Percentiles rank a stretch among this genome's conserved stretches.
Conservation (phyloP, 371 early-diverging fungal genomes). For the Coemansia sp. region DNA sequence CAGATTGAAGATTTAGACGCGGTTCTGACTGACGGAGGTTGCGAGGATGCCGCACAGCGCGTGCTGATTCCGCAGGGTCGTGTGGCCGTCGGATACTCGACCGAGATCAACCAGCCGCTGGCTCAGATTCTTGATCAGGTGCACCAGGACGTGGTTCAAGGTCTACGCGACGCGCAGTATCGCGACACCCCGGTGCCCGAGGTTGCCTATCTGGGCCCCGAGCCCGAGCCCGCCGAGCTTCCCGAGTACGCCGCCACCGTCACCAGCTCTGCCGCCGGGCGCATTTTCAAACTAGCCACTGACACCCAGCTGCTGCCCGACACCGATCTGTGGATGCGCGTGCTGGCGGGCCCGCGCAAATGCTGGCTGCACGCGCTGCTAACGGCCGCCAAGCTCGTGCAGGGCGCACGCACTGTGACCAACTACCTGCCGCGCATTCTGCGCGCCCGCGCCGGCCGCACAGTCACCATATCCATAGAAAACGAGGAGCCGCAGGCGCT, state of each 20-base stretch:
- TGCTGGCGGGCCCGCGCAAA: constrained; percentile 66
- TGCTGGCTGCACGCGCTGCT: constrained; percentile 85
- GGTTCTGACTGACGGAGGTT: constrained; percentile 59
- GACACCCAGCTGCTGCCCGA: constrained; percentile 56
- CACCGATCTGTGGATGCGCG: constrained; percentile 67
- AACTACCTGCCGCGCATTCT: constrained; percentile 81
- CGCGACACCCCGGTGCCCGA: constrained; percentile 67
- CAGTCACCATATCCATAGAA: constrained; percentile 49
- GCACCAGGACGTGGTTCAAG: constrained; percentile 72
- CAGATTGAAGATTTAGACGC: constrained; percentile 87
- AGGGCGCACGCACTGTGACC: constrained; percentile 70
- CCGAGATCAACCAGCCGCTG: constrained; percentile 80
- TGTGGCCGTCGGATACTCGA: constrained; percentile 80
- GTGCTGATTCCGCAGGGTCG: constrained; percentile 93
- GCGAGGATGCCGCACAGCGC: constrained; percentile 77
- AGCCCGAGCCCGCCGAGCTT: constrained; percentile 4
- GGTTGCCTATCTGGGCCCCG: constrained; percentile 75
- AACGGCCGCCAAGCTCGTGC: constrained; percentile 76
- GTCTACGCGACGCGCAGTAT: constrained; percentile 62
- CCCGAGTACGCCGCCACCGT: too few species aligned
- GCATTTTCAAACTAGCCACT: constrained; percentile 25
- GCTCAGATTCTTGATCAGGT: constrained; percentile 85
- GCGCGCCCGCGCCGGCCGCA: constrained; percentile 79
- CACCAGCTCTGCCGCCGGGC: background rate
- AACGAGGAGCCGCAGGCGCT: background rate